Evolutionary conservation across 2,329 filamentous ascomycete genomes (phyloP), one percentile per base, ranked within the genome.

Genomic region (Fusarium sterilihyphosum): DNA sequence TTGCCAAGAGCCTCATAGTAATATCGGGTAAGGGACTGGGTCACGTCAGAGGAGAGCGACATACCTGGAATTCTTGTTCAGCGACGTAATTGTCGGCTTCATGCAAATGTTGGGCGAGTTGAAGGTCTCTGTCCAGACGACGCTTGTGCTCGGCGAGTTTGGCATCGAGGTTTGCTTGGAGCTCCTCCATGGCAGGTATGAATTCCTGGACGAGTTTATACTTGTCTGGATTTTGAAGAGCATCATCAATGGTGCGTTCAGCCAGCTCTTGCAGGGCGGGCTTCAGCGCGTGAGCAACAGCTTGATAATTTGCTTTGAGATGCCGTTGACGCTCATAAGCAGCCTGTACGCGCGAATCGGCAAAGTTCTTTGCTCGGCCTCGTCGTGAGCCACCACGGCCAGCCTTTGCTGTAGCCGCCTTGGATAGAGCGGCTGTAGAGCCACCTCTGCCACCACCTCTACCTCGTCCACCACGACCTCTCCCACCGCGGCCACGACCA

Each of bases 231-330:
- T 90, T 85, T 56, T 87, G 83, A 70, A 90, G 84, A 67, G 93
- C 82, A 67, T 87, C 85, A 56, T 90, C 88, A 66, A 92, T 82
- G 59, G 85, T 88, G 40, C 90, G 86, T 61, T 90, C 88, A 24
- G 91, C 90, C 26, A 94, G 85, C 78, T 93, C 91, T 67, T 91
- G 89, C 20, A 93, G 84, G 16, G 90, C 87, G 22, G 89, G 88
- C 80, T 92, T 93, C 76, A 93, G 82, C 37, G 88, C 86, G 75
- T 89, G 88, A 67, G 90, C 87, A 59, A 94, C 88, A 66, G 87
- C 84, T n/a, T 89, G 87, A 81, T 90, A 94, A 31, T 86, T 86
- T 64, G 90, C 89, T 81, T 92, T 92, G 76, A 94, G 85, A 75
- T 92, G 88, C 74, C 92, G 87, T 79, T 92, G 89, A 62, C 92